Evolutionary conservation across 306 rosid species (phyloP), one percentile per base, ranked within the genome.

Genomic region (Glycyrrhiza uralensis): DNA sequence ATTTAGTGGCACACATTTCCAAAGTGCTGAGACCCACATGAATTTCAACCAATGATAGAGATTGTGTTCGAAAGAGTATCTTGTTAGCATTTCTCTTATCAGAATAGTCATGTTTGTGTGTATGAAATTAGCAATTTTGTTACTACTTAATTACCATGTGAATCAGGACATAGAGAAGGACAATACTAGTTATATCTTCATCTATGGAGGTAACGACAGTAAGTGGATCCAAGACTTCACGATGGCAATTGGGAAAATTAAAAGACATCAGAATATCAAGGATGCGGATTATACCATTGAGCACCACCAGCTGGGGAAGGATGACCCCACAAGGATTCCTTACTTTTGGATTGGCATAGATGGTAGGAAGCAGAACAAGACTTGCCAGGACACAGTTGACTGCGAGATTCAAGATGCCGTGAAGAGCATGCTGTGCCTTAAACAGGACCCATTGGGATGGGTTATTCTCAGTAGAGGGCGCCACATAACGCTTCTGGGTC

Each of bases 331-430:
- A 24, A 11, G 22, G 3, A 42, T 78, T 12, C 78, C 82, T 11
- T 67, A 55, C 2, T 78, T 78, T 39, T 78, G 82, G 82, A 71
- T 78, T 1, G 82, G 71, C 2, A 28, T 78, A 15, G 78, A 78
- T 4, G 76, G 78, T 17, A 78, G 67, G 77, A 78, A 33, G n/a
- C 67, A 71, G 55, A 67, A 64, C 30, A 59, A 64, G 6, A 46
- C 14, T 24, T 24, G 38, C 5, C 28, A 33, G 36, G 71, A 51
- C 3, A 12, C 0, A 6, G 13, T 64, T 22, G 82, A 78, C 20
- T 78, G 82, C 2, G 67, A 78, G 19, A 64, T 78, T 45, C 82
- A 78, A 56, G 54, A 24, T 2, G 30, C 41, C 0, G 81, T 80
- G 42, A 54, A 55, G 61, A 35, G 41, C 26, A 44, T 80, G 64